Base-by-base conservation (phyloP, 208 protist genomes). In the Borovskyia barvae region DNA sequence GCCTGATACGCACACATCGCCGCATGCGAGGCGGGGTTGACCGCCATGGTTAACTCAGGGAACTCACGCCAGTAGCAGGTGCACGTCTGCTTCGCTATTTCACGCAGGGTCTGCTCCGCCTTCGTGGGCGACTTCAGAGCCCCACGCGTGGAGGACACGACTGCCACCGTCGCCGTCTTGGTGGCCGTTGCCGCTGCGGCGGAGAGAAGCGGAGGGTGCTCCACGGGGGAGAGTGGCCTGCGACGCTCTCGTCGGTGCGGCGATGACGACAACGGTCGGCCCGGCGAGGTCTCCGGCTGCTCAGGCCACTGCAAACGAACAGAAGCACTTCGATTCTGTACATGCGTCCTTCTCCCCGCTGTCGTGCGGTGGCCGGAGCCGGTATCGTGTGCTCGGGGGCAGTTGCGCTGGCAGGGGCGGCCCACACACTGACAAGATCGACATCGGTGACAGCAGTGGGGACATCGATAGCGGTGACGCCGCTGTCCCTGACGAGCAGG, bases 11-110 rank as follows among this genome's bases (percentile, higher is more conserved):
- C 77, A 41, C 85, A 93, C 28, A 37, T 57, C 11, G 69, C 53
- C 20, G 79, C 80, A 51, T 93, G 85, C 20, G 85, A 72, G 28
- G 82, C 65, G 1, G 85, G 82, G 68, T 90, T 89, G 30, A 76
- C 77, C 19, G 85, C 67, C 62, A 85, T 85, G 14, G 66, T 73
- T 19, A 87, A n/a, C 14, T 79, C 74, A n/a, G 61, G 47, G 22
- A 75, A 74, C 24, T 66, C 52, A 6, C 48, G 52, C 76, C 71
- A 82, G 63, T 81, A 81, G 46, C 75, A 81, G 30, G 64, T 52
- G 56, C 75, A 81, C 20, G 50, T 40, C 11, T 52, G 57, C 14
- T 36, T 35, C 32, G 65, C 75, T 14, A 55, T 36, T n/a, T 51
- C 25, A 2, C 77, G 77, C n/a, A 78, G 66, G 24, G 26, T 39